Base-by-base conservation (phyloP, 208 protist species). In the Leishmania mexicana region DNA sequence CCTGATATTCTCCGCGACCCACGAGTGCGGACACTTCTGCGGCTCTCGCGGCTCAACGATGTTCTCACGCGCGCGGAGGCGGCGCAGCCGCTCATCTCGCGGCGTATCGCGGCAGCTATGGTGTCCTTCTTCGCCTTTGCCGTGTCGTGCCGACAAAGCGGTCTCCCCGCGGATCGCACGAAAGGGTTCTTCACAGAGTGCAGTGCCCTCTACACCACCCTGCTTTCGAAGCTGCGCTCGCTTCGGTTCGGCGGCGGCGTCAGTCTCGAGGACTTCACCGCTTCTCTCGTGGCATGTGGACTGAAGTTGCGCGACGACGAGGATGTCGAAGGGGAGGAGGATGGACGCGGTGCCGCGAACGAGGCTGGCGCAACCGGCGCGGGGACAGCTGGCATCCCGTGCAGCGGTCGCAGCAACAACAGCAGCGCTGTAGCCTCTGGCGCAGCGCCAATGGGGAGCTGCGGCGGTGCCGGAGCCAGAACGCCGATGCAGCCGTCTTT, bases 151-250 rank as follows among this genome's bases (percentile, higher is more conserved):
- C 88, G 89, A 71, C 28, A 75, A 45, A 64, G 75, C 21, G 74
- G 78, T 7, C 81, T 96, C 13, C 88, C 92, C 2, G 77, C 64
- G 31, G 84, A 87, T 53, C 58, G 85, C 72, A 95, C 90, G 21
- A 91, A 90, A 58, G 87, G 89, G 2, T 97, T 97, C 60, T 96
- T 88, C 72, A 91, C 87, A 4, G 89, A 94, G 83, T 90, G 89
- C 83, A 90, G 91, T 68, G 86, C 82, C 24, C 85, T 94, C 58
- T 92, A 89, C 79, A 83, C 88, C 19, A 76, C 81, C 17, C 79
- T 94, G 38, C 75, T 94, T 17, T 57, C 78, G 15, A 83, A 85
- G 45, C 75, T 97, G 85, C 83, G 76, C 57, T 72, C 81, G n/a
- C 75, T 93, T 35, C 77, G 58, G 64, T 93, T 95, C 75, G 62